A percentile compares a stretch with the other conserved stretches of the same genome.
These are phyloP conservation scores for Fereydounia khargensis DNA, from an alignment of 1,284 basidiomycete genomes.

Conservation along the genomic window DNA sequence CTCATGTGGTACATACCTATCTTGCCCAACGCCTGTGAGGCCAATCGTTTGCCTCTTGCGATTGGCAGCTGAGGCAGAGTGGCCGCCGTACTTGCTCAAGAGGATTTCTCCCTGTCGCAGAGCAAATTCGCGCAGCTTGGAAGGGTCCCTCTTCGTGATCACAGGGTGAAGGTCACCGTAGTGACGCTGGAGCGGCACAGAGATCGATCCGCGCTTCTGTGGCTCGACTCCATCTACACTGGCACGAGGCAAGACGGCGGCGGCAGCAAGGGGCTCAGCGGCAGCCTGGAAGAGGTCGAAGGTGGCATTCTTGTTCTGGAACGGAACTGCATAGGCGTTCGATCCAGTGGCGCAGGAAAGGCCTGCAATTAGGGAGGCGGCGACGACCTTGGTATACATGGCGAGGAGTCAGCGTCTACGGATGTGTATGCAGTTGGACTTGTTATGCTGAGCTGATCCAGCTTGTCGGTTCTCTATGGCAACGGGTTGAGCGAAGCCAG, in stretches of 20 bases:
- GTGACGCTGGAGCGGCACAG: constrained; percentile 25
- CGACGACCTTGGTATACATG: too few species aligned
- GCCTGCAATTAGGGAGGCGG: too few species aligned
- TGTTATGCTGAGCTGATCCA: too few species aligned
- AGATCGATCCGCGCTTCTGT: constrained; percentile 9
- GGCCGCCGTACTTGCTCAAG: constrained; percentile 16
- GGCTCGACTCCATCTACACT: constrained; percentile 1
- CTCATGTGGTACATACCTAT: constrained; percentile 32
- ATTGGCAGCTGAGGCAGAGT: not conserved
- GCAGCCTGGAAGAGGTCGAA: too few species aligned
- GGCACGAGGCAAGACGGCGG: not conserved
- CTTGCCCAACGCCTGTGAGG: constrained; percentile 56
- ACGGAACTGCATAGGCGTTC: too few species aligned
- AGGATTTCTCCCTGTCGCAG: constrained; percentile 31
- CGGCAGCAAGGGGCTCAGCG: too few species aligned
- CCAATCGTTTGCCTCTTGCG: constrained; percentile 40
- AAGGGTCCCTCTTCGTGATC: constrained; percentile 17
- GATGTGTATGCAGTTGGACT: too few species aligned
- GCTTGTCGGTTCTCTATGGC: too few species aligned
- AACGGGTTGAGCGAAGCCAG: too few species aligned
- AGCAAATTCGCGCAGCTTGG: constrained; percentile 23
- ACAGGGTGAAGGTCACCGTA: constrained; percentile 26
- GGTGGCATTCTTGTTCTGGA: too few species aligned
- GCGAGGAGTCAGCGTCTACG: too few species aligned
- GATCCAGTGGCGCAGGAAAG: too few species aligned